These are phyloP conservation scores for Phaeosphaeriaceae sp. DNA, from an alignment of 2,329 filamentous ascomycete species.

Conservation along the genomic window DNA sequence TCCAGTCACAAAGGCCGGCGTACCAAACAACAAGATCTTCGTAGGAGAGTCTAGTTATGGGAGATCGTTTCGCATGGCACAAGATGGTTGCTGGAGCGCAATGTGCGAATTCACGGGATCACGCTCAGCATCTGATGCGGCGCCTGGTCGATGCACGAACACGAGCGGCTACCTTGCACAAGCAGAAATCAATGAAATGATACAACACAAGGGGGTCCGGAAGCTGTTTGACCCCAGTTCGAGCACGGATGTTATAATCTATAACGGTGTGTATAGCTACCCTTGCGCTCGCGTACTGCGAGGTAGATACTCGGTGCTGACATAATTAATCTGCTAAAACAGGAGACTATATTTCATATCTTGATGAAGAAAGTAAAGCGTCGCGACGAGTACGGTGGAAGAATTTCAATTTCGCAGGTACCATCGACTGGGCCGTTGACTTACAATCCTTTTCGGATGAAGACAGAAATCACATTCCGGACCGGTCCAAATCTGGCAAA, in stretches of 20 bases:
- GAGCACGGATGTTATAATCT: constrained; percentile 21
- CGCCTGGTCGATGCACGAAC: constrained; percentile 46
- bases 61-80: constrained; percentile 44
- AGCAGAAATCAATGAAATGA: constrained; percentile 49
- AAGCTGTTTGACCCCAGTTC: constrained; percentile 6
- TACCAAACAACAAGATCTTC: constrained; percentile 36
- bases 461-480: too few relatives aligned
- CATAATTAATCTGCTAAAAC: too few relatives aligned
- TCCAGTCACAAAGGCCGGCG: constrained; percentile 43
- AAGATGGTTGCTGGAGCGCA: constrained; percentile 37
- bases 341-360: constrained; percentile 29
- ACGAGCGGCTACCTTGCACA: constrained; percentile 50
- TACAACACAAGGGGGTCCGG: constrained; percentile 21
- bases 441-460: constrained; percentile 1
- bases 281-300: too few relatives aligned
- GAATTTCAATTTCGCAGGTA: constrained; percentile 40
- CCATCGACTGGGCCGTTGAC: constrained; percentile 49
- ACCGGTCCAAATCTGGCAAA: too few relatives aligned
- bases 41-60: constrained; percentile 47
- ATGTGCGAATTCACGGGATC: constrained; percentile 46
- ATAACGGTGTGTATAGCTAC: too few relatives aligned
- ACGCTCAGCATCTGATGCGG: constrained; percentile 31
- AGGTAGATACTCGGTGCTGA: too few relatives aligned
- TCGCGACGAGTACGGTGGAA: constrained; percentile 22
- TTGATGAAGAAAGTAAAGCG: constrained; percentile 27